These are phyloP conservation scores for Glycyrrhiza uralensis DNA, from an alignment of 306 rosid species.

Conservation along the genomic window DNA sequence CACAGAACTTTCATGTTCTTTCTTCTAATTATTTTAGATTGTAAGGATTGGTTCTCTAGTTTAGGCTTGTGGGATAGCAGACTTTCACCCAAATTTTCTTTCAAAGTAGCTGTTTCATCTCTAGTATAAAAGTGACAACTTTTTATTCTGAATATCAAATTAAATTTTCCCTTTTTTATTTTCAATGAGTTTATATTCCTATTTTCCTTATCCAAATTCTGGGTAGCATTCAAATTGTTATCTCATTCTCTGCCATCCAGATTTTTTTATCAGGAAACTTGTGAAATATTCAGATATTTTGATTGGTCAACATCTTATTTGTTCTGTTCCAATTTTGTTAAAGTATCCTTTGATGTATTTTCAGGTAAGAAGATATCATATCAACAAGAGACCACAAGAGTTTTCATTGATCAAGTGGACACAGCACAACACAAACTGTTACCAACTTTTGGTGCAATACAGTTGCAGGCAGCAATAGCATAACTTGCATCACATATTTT, in stretches of 20 bases:
- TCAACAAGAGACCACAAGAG: constrained; percentile 15
- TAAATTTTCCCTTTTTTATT: neutral
- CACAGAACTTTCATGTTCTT: neutral
- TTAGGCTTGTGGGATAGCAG: no score
- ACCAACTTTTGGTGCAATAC: neutral
- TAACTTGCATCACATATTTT: neutral
- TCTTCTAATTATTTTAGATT: neutral
- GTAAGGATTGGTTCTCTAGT: neutral
- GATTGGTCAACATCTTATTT: neutral
- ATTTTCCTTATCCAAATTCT: neutral
- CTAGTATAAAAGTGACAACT: neutral
- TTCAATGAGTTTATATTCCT: neutral
- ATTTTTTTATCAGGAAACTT: neutral
- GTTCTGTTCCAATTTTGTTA: constrained; percentile 17
- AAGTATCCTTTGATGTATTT: constrained; percentile 24
- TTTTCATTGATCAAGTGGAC: constrained; percentile 6
- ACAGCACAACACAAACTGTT: neutral
- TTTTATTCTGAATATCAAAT: neutral
- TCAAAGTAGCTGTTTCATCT: neutral
- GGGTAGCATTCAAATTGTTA: neutral
- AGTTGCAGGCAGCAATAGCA: no score
- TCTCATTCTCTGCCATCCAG: neutral
- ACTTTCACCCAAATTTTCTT: constrained; percentile 4
- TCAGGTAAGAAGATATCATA: constrained; percentile 40
- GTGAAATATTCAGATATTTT: neutral